Evolutionary conservation across 116 monocot genomes (phyloP).

Genomic region (Dioscorea cayenensis): DNA sequence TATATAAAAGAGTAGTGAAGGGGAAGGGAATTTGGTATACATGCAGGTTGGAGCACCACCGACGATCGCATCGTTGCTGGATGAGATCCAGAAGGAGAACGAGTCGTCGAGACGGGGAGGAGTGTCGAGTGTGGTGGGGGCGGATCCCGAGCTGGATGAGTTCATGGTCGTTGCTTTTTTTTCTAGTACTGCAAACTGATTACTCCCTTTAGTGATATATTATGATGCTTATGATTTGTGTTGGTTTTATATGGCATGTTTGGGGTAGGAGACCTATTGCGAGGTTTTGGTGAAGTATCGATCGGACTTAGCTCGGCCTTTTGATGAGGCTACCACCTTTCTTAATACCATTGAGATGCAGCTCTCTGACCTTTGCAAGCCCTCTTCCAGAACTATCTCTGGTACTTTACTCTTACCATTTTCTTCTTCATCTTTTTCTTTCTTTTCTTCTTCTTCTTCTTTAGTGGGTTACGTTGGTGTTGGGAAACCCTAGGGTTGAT

Average conservation of each 20-base stretch:
- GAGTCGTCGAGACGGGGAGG: neutral
- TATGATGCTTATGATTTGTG: too few species aligned
- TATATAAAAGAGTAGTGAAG: too few species aligned
- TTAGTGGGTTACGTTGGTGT: neutral
- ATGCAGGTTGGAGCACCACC: slow-evolving; percentile 24
- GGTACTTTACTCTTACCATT: neutral
- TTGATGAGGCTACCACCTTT: slow-evolving; percentile 26
- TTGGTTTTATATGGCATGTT: too few species aligned
- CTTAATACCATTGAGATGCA: slow-evolving; percentile 11
- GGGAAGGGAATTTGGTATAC: neutral
- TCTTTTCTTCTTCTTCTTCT: neutral
- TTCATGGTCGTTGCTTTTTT: slow-evolving; percentile 17
- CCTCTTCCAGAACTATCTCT: neutral
- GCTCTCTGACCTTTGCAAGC: slow-evolving; percentile 16
- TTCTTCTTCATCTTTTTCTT: neutral
- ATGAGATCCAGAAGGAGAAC: slow-evolving; percentile 22
- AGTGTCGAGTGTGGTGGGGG: slow-evolving; percentile 6
- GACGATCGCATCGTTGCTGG: slow-evolving; percentile 21
- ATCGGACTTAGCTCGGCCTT: slow-evolving; percentile 18
- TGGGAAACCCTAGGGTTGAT: too few species aligned
- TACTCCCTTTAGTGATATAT: neutral
- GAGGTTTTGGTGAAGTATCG: slow-evolving; percentile 19
- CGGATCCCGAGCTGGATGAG: slow-evolving; percentile 37
- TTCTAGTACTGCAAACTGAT: neutral
- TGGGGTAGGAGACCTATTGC: slow-evolving; percentile 18